These are phyloP conservation scores for Crassisporium funariophilum DNA, from an alignment of 768 basidiomycete species.

Conservation along the genomic window DNA sequence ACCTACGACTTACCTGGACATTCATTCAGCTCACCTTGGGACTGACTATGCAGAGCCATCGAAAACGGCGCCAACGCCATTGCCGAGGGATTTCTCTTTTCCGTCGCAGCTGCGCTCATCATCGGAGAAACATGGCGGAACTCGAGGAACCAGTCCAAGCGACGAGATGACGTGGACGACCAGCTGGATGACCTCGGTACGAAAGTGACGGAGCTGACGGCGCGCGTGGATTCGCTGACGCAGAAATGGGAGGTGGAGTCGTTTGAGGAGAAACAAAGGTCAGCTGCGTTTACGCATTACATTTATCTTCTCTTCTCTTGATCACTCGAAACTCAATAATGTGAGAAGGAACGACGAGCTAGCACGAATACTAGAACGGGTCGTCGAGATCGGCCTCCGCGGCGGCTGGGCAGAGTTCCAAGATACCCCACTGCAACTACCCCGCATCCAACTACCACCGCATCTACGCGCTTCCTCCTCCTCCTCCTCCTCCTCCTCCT, in stretches of 20 bases:
- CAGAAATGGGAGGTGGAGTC: constrained; percentile 45
- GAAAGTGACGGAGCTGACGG: constrained; percentile 47
- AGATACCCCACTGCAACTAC: constrained; percentile 54
- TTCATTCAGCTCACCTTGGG: neutral
- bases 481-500: too few relatives aligned
- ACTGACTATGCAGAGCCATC: constrained; percentile 58
- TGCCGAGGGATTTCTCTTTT: constrained; percentile 84
- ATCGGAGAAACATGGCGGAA: constrained; percentile 77
- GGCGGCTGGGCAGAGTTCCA: constrained; percentile 69
- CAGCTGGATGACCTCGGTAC: constrained; percentile 59
- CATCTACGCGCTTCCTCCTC: neutral
- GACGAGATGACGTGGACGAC: constrained; percentile 75
- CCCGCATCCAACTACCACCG: constrained; percentile 40
- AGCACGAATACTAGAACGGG: constrained; percentile 60
- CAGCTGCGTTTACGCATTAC: constrained; percentile 18
- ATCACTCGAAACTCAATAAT: neutral
- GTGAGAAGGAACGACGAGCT: constrained; percentile 73
- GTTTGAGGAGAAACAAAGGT: constrained; percentile 49
- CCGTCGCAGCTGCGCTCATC: constrained; percentile 73
- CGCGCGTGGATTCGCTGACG: constrained; percentile 42
- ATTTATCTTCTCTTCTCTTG: neutral
- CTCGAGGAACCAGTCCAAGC: constrained; percentile 66
- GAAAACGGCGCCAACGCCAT: constrained; percentile 85
- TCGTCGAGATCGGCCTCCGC: constrained; percentile 68
- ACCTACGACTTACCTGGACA: constrained; percentile 1